phyloP scores from a whole-genome alignment of 2,329 filamentous ascomycete species.

The Ampelomyces quisqualis region DNA sequence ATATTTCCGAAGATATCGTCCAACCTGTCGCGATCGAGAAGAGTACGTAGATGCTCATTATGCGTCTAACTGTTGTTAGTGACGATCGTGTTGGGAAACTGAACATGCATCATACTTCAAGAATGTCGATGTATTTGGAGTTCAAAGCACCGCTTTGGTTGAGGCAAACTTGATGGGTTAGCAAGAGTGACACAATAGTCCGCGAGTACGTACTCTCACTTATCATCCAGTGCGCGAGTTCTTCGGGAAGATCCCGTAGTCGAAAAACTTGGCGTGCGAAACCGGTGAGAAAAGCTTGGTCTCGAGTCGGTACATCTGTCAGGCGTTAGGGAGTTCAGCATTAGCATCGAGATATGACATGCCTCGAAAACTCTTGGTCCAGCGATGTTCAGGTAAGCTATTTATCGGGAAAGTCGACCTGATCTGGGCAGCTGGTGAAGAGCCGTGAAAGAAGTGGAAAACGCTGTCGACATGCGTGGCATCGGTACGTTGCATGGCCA shows the following conservation, averaged over 20 bases:
- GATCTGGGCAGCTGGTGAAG: background rate
- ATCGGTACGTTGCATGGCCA: conserved; percentile 63
- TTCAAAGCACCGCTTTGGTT: conserved; percentile 39
- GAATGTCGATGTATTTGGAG: conserved; percentile 37
- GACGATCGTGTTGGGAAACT: background rate
- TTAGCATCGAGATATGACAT: conserved; percentile 2
- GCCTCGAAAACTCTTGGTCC: conserved; percentile 39
- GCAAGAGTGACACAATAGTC: background rate
- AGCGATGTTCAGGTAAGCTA: conserved; percentile 34
- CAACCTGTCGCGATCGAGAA: conserved; percentile 45
- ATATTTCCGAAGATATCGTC: conserved; percentile 59
- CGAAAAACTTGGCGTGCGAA: conserved; percentile 45
- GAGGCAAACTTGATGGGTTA: conserved; percentile 32
- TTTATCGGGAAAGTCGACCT: conserved; percentile 11
- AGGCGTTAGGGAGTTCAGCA: conserved; percentile 3
- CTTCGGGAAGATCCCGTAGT: conserved; percentile 40
- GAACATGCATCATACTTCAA: conserved; percentile 19
- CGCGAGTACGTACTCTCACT: conserved; percentile 31
- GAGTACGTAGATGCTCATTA: conserved; percentile 31
- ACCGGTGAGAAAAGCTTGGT: conserved; percentile 47
- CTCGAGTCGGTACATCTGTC: conserved; percentile 28
- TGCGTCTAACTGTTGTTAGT: conserved; percentile 18
- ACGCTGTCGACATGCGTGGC: conserved; percentile 54
- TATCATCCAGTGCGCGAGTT: conserved; percentile 48
- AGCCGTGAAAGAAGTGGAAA: conserved; percentile 57